Evolutionary conservation across 306 rosid species (phyloP), one percentile per base, ranked within the genome.

Genomic region (Echinosophora koreensis): DNA sequence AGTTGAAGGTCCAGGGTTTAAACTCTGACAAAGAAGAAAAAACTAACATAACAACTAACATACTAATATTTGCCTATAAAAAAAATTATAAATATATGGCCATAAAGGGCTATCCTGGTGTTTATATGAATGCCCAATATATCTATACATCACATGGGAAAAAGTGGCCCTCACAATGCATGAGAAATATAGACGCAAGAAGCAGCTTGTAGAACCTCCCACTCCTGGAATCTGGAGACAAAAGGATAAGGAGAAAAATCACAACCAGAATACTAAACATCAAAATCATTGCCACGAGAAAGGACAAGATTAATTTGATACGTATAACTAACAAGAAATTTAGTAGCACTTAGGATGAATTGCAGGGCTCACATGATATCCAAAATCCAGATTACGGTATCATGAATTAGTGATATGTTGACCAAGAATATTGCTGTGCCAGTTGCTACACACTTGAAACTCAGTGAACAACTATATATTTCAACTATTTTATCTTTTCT

Each of bases 241-340:
- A 51, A 51, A 51, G 22, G 27, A 27, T n/a, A n/a, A 4, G 22
- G 57, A n/a, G 57, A 51, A 51, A 51, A 51, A 66, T 27, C 47
- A 32, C 42, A 28, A 14, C 2, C 30, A 27, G 28, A 28, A 49
- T 14, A 35, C 39, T 35, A 35, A 35, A 35, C 9, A n/a, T 9
- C 15, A 32, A 32, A 30, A 15, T 47, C 7, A 27, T 46, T 65
- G 70, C 32, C 15, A n/a, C 46, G 5, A 69, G 35, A 51, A 69
- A 69, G 15, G 75, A 52, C 17, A 34, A 69, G 6, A 52, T 35
- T 8, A 51, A 51, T 35, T 30, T 32, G 46, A 49, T n/a, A 69
- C 5, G 34, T 42, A 16, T 32, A 46, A 46, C 5, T 11, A 12
- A 46, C 51, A 46, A 46, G 51, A 46, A 11, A 46, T 11, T 44